Conservation (phyloP, 1,284 basidiomycete species). For the Phlebopus sp. region DNA sequence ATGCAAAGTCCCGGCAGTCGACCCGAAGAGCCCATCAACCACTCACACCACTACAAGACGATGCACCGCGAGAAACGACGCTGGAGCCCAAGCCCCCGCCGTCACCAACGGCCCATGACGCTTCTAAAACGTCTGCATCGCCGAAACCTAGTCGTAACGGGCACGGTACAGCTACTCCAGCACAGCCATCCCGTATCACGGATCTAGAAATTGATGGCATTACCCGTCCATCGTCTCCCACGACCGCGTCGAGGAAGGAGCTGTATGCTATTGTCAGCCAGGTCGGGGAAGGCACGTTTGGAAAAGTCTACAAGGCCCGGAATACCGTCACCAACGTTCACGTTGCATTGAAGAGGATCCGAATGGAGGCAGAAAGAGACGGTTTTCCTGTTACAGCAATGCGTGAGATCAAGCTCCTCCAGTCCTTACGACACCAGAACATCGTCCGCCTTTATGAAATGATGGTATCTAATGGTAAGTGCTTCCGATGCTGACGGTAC, state of each 20-base stretch:
- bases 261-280: constrained; percentile 89
- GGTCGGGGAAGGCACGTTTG: constrained; percentile 98
- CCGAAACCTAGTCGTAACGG: constrained; percentile 25
- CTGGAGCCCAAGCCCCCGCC: constrained; percentile 14
- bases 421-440: constrained; percentile 87
- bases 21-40: constrained; percentile 5
- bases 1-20: constrained; percentile 12
- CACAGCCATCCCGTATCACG: constrained; percentile 16
- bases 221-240: constrained; percentile 35
- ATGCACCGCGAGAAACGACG: constrained; percentile 5
- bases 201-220: constrained; percentile 28
- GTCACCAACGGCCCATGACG: constrained; percentile 20
- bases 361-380: constrained; percentile 97
- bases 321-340: constrained; percentile 73
- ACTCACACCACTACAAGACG: constrained; percentile 11
- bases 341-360: constrained; percentile 95
- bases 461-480: constrained; percentile 93
- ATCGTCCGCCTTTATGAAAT: constrained; percentile 92
- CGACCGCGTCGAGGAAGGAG: constrained; percentile 43
- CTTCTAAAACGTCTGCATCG: constrained; percentile 17
- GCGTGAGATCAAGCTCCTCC: constrained; percentile 97
- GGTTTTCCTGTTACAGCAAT: constrained; percentile 99
- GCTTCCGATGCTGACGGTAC: not conserved
- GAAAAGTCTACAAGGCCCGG: constrained; percentile 97
- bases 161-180: constrained; percentile 16